phyloP scores from a whole-genome alignment of 768 basidiomycete species.

The Serendipita vermifera region DNA sequence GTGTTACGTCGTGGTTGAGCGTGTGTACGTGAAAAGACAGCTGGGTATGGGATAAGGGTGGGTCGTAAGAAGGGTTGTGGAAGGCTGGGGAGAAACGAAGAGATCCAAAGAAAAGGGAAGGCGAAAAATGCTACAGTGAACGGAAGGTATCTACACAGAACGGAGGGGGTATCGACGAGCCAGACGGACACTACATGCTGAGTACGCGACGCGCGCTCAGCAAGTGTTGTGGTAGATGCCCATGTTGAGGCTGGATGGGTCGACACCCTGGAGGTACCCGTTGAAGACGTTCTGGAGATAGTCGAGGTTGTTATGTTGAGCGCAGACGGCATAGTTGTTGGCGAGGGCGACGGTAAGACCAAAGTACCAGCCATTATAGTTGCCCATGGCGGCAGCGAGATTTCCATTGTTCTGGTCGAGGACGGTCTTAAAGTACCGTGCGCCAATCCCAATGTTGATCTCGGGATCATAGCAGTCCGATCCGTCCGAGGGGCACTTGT shows the following conservation, averaged over 20 bases:
- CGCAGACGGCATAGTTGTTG: conserved; percentile 8
- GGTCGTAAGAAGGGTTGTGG: too few species aligned
- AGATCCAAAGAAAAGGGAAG: too few species aligned
- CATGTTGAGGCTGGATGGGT: neutral
- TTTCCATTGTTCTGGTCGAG: neutral
- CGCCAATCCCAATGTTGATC: conserved; percentile 8
- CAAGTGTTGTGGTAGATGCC: conserved; percentile 6
- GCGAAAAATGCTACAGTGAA: too few species aligned
- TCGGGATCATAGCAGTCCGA: neutral
- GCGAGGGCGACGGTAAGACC: neutral
- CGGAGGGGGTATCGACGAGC: too few species aligned
- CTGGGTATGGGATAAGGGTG: too few species aligned
- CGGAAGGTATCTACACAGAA: too few species aligned
- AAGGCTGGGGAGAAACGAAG: too few species aligned
- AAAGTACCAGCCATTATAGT: neutral
- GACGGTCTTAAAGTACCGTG: neutral
- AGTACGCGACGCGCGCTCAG: too few species aligned
- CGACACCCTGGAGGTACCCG: neutral
- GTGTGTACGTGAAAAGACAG: too few species aligned
- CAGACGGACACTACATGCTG: too few species aligned
- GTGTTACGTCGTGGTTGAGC: too few species aligned
- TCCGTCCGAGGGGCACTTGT: conserved; percentile 32
- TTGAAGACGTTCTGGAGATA: conserved; percentile 8
- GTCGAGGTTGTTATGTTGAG: conserved; percentile 7
- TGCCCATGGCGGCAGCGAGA: conserved; percentile 3